phyloP scores from a whole-genome alignment of 768 basidiomycete species.

The Coprinopsis marcescibilis region DNA sequence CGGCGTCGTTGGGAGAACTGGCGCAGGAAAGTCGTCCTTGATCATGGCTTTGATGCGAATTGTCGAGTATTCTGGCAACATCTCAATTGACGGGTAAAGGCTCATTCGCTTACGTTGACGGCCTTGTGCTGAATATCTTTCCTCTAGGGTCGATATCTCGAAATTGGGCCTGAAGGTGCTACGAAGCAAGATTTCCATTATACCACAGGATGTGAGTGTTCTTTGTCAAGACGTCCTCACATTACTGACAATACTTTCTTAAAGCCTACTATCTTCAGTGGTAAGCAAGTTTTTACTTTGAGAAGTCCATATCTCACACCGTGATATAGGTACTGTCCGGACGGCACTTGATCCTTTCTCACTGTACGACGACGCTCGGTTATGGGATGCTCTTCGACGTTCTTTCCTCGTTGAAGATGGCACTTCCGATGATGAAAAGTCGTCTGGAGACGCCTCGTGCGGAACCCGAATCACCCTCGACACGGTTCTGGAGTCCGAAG shows the following conservation, averaged over 20 bases:
- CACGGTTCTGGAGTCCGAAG: slow-evolving; percentile 71
- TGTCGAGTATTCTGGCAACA: slow-evolving; percentile 60
- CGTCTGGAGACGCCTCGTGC: slow-evolving; percentile 22
- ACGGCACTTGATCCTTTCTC: slow-evolving; percentile 57
- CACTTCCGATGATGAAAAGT: slow-evolving; percentile 36
- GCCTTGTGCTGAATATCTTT: slow-evolving; percentile 11
- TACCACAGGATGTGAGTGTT: slow-evolving; percentile 59
- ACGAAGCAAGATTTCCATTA: slow-evolving; percentile 53
- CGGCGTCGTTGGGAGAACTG: slow-evolving; percentile 64
- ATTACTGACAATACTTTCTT: too few species aligned
- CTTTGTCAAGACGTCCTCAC: not conserved
- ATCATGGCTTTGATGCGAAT: slow-evolving; percentile 64
- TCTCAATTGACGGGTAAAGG: slow-evolving; percentile 56
- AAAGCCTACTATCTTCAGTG: slow-evolving; percentile 16
- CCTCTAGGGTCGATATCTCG: slow-evolving; percentile 53
- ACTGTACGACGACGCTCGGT: slow-evolving; percentile 53
- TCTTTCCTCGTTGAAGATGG: slow-evolving; percentile 34
- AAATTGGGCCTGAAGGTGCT: slow-evolving; percentile 63
- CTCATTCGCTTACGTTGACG: not conserved
- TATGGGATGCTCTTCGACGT: slow-evolving; percentile 72
- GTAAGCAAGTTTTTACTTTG: too few species aligned
- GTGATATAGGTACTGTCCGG: slow-evolving; percentile 48
- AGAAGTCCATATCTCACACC: too few species aligned
- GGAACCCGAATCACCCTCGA: slow-evolving; percentile 58
- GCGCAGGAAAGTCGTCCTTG: slow-evolving; percentile 58